Evolutionary conservation across 768 basidiomycete genomes (phyloP), one percentile per base, ranked within the genome.

Genomic region (Mycena sanguinolenta): DNA sequence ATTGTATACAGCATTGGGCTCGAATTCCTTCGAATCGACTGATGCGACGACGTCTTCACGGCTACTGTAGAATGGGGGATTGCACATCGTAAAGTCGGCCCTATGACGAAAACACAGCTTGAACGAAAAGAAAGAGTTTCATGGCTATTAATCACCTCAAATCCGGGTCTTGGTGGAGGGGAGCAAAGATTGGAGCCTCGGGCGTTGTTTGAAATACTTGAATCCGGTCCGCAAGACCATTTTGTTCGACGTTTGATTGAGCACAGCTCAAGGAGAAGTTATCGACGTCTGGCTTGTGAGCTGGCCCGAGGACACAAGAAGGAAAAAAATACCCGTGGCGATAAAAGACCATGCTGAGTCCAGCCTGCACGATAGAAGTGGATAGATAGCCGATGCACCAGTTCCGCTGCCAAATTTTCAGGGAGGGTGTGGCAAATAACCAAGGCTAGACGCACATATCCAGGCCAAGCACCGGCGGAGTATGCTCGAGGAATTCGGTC

Each of bases 31-130:
- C 8, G 82, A 81, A 23, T 86, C 85, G 0, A 90, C 88, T 2
- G 90, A 90, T 3, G 79, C 76, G 0, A 75, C 72, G 10, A 96
- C 86, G 67, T 99, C 97, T 34, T 90, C 88, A 0, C 78, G 76
- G 65, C 90, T 93, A n/a, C 84, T 77, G 76, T 98, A 99, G 80
- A 99, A 99, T 0, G 97, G 97, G 0, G 97, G 97, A 78, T 99
- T 99, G 81, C 97, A 98, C 90, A 99, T 95, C 0, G 91, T 90
- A 73, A 97, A 95, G 66, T 92, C 89, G 75, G 91, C 89, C 4
- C 88, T 90, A 61, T 14, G 10, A 14, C 6, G 5, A 30, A 66
- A 50, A 36, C 36, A 34, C 4, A 34, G 32, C 32, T 34, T 63
- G 38, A 14, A 2, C 13, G 49, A 10, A n/a, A 28, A 10, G 12